These are phyloP conservation scores for Populus pruinosa DNA, from an alignment of 345 rosid species.

Conservation along the genomic window DNA sequence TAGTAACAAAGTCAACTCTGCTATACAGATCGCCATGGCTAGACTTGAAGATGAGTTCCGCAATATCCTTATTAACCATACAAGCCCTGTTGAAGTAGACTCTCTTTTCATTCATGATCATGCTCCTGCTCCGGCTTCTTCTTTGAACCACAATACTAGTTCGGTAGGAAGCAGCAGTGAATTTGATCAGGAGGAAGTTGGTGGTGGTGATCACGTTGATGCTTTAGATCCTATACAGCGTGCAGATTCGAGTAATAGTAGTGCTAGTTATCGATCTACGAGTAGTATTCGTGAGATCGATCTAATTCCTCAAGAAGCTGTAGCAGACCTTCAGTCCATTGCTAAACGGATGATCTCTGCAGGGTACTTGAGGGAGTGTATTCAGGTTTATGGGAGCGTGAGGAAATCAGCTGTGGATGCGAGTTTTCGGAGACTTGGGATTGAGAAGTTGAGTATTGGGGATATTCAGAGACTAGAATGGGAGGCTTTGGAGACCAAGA, in stretches of 20 bases:
- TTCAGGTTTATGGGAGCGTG: constrained; percentile 85
- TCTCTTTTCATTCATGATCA: constrained; percentile 34
- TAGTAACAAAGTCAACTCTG: constrained; percentile 47
- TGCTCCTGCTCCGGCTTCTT: constrained; percentile 23
- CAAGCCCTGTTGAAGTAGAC: constrained; percentile 62
- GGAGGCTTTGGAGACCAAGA: constrained; percentile 77
- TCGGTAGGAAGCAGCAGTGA: background rate
- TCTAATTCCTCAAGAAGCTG: constrained; percentile 70
- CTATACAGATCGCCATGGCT: constrained; percentile 97
- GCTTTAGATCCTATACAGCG: constrained; percentile 20
- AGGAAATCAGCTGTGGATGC: constrained; percentile 82
- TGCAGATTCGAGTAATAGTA: constrained; percentile 8
- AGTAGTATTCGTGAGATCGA: constrained; percentile 85
- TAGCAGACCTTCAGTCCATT: constrained; percentile 60
- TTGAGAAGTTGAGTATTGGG: constrained; percentile 89
- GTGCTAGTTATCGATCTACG: constrained; percentile 57
- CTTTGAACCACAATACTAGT: constrained; percentile 12
- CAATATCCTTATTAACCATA: constrained; percentile 59
- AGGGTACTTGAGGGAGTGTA: constrained; percentile 78
- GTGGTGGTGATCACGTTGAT: constrained; percentile 6
- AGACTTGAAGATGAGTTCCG: constrained; percentile 95
- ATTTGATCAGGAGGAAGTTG: constrained; percentile 1
- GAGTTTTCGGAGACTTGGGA: constrained; percentile 60
- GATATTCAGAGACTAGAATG: constrained; percentile 88
- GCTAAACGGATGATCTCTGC: constrained; percentile 77